These are phyloP conservation scores for Rhododendron molle DNA, from an alignment of 148 eudicot species.

Conservation along the genomic window DNA sequence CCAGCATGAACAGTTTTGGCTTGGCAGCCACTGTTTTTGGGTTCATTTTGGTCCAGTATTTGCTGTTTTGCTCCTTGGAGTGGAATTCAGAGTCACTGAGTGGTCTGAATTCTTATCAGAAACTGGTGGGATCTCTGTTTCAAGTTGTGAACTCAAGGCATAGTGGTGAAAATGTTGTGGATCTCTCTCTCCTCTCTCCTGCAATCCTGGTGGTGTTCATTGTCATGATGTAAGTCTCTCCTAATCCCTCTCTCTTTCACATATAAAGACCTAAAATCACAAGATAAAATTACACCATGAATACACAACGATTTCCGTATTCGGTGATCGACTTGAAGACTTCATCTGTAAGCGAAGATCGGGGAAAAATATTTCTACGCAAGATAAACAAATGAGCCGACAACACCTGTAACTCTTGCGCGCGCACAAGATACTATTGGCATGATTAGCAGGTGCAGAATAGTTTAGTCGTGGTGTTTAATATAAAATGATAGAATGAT, in stretches of 20 bases:
- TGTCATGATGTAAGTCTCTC: conserved; percentile 57
- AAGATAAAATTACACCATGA: no score
- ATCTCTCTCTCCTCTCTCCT: conserved; percentile 41
- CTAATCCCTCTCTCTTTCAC: background rate
- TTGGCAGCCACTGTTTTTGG: conserved; percentile 36
- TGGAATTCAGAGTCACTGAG: conserved; percentile 32
- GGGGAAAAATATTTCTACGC: no score
- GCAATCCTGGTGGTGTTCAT: conserved; percentile 53
- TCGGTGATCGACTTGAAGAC: no score
- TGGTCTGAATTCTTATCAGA: conserved; percentile 38
- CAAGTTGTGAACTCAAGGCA: conserved; percentile 57
- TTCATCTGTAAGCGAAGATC: no score
- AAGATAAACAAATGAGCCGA: no score
- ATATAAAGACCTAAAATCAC: no score
- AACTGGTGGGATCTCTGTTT: conserved; percentile 42
- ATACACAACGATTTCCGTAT: no score
- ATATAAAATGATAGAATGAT: no score
- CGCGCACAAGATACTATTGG: no score
- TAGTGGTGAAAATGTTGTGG: conserved; percentile 60
- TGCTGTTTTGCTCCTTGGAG: conserved; percentile 40
- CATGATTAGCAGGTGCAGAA: no score
- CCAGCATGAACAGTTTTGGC: conserved; percentile 17
- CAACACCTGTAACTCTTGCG: no score
- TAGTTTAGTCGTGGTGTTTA: no score
- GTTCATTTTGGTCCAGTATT: conserved; percentile 34